Conservation (phyloP, 2,329 filamentous ascomycete species). For the Cladophialophora bantiana region DNA sequence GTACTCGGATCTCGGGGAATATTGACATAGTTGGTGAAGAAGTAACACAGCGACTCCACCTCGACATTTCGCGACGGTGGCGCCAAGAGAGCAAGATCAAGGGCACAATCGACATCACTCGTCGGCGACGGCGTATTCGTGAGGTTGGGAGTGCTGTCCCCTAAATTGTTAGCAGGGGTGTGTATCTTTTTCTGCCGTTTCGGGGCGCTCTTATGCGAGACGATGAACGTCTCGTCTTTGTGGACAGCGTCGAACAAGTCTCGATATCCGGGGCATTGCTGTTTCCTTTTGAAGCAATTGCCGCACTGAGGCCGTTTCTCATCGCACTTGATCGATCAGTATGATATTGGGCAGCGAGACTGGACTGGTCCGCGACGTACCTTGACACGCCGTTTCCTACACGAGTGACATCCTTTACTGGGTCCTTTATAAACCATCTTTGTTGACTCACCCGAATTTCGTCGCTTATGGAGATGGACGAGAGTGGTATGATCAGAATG, state of each 20-base stretch:
- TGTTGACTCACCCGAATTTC: neutral
- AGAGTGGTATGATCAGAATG: neutral
- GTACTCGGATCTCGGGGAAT: slow-evolving; percentile 34
- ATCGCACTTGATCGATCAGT: slow-evolving; percentile 30
- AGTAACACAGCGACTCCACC: slow-evolving; percentile 30
- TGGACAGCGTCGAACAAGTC: slow-evolving; percentile 31
- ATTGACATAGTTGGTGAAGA: slow-evolving; percentile 37
- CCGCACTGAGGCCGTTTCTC: slow-evolving; percentile 31
- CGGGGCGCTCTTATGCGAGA: slow-evolving; percentile 15
- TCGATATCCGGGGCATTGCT: slow-evolving; percentile 31
- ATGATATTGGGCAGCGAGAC: neutral
- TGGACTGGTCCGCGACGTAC: slow-evolving; percentile 2
- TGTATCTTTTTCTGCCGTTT: slow-evolving; percentile 14
- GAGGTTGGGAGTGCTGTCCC: neutral
- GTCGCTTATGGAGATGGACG: neutral
- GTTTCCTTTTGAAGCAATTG: slow-evolving; percentile 31
- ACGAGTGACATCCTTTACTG: slow-evolving; percentile 31
- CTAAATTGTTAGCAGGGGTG: neutral
- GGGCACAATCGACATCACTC: neutral
- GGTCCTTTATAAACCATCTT: slow-evolving; percentile 38
- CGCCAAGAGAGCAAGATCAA: slow-evolving; percentile 7
- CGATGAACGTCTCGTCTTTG: slow-evolving; percentile 28
- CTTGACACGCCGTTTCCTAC: slow-evolving; percentile 35
- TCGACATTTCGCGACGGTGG: slow-evolving; percentile 27
- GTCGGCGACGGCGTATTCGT: neutral